Evolutionary conservation across 1,139 yeast species (phyloP), one percentile per base, ranked within the genome.

Genomic region (Pneumocystis jirovecii): DNA sequence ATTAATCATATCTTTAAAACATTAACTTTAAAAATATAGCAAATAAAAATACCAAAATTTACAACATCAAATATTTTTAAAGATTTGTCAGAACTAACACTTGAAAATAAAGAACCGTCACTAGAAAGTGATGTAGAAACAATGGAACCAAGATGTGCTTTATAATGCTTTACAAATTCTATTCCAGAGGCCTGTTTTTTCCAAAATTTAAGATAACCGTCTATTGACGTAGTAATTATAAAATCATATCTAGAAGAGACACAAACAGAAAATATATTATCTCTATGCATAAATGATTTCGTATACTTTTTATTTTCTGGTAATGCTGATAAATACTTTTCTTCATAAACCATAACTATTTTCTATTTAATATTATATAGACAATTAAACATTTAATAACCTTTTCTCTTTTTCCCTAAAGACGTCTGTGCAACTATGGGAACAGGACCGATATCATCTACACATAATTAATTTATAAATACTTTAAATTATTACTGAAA

Each of bases 141-240:
- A 1, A 73, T 68, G 3, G 70, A 68, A 0, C 75, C 75, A 56
- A 68, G 70, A 64, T 77, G 79, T 0, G 80, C 79, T 45, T 69
- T 66, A 68, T 70, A 79, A 68, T 77, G 78, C 68, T 76, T 78
- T 50, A 79, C 74, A 66, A 78, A 74, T 65, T 75, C 78, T 44
- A 80, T 70, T 61, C 68, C 69, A 5, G 61, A 29, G 12, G 66
- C 62, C 34, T 65, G 64, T 63, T 71, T 72, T 61, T 70, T 72
- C 82, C 82, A 80, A 69, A 80, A 77, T 69, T 78, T 79, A 62
- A 80, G 71, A 29, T 70, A 67, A 0, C 83, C 83, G 65, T 79
- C 80, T 35, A 63, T 68, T n/a, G 79, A 75, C 1, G 80, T 78
- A 0, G 79, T 73, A 12, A 77, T 72, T 1, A 79, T 66, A 59